These are phyloP conservation scores for Talaromyces nanjingensis DNA, from an alignment of 495 filamentous ascomycete genomes.

Conservation along the genomic window DNA sequence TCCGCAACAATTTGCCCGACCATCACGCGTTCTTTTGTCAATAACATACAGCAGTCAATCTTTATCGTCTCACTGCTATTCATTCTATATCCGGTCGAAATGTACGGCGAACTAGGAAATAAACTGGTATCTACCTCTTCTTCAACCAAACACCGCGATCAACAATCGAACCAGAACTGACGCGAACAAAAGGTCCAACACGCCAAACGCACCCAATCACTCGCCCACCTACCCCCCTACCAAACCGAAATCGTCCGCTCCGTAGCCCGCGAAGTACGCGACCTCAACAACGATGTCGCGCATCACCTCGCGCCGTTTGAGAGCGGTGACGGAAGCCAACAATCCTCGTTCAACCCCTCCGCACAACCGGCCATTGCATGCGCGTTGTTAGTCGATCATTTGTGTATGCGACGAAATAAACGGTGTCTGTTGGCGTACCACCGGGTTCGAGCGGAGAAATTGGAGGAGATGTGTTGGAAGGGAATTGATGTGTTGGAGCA, in stretches of 20 bases:
- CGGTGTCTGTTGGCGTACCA: slow-evolving; percentile 94
- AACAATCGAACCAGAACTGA: slow-evolving; percentile 4
- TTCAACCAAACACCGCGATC: background rate
- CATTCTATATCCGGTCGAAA: slow-evolving; percentile 23
- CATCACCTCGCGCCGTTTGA: slow-evolving; percentile 74
- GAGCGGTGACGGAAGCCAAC: slow-evolving; percentile 22
- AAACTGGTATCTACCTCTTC: slow-evolving; percentile 54
- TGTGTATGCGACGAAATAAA: slow-evolving; percentile 94
- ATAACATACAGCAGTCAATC: background rate
- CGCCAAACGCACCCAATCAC: slow-evolving; percentile 89
- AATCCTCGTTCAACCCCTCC: slow-evolving; percentile 67
- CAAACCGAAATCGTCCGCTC: slow-evolving; percentile 86
- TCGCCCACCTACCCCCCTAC: slow-evolving; percentile 84
- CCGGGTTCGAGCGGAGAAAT: slow-evolving; percentile 76
- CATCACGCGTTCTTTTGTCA: background rate
- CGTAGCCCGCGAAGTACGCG: slow-evolving; percentile 85
- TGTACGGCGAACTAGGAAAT: slow-evolving; percentile 90
- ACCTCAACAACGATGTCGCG: slow-evolving; percentile 84
- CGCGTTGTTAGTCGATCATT: slow-evolving; percentile 83
- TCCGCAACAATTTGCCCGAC: background rate
- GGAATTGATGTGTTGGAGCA: slow-evolving; percentile 73
- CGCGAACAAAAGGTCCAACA: slow-evolving; percentile 68
- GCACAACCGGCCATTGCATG: slow-evolving; percentile 79
- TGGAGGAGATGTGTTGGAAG: slow-evolving; percentile 91
- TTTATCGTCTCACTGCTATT: background rate